Conservation (phyloP, 345 rosid species). For the Citrus reticulata region DNA sequence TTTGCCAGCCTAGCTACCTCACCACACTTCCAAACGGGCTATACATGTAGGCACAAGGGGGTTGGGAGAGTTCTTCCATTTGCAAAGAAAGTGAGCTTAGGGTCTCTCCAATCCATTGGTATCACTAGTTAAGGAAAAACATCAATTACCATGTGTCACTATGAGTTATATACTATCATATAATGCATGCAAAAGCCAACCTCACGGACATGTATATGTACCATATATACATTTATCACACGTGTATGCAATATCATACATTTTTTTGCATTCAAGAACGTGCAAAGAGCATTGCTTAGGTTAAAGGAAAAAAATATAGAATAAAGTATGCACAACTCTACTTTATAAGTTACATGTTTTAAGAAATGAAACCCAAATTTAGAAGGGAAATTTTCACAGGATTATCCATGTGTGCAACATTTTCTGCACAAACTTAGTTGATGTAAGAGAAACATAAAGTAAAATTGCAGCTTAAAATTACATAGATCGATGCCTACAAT, state of each 20-base stretch:
- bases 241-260: background rate
- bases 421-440: background rate
- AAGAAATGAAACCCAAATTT: background rate
- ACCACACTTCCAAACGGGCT: too few species aligned
- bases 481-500: background rate
- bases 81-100: background rate
- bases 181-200: background rate
- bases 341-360: background rate
- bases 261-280: background rate
- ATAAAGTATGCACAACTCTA: background rate
- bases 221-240: background rate
- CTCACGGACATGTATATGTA: background rate
- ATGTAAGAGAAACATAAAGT: background rate
- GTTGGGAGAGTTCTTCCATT: background rate
- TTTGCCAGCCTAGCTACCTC: too few species aligned
- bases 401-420: background rate
- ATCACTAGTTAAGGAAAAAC: background rate
- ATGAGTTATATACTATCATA: background rate
- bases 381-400: background rate
- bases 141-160: background rate
- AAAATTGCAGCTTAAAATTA: background rate
- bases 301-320: background rate
- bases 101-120: background rate
- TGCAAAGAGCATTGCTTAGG: background rate
- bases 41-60: background rate